A percentile compares a stretch with the other conserved stretches of the same genome.
These are phyloP conservation scores for Rhizopus delemar DNA, from an alignment of 371 early-diverging fungal genomes.

Conservation along the genomic window DNA sequence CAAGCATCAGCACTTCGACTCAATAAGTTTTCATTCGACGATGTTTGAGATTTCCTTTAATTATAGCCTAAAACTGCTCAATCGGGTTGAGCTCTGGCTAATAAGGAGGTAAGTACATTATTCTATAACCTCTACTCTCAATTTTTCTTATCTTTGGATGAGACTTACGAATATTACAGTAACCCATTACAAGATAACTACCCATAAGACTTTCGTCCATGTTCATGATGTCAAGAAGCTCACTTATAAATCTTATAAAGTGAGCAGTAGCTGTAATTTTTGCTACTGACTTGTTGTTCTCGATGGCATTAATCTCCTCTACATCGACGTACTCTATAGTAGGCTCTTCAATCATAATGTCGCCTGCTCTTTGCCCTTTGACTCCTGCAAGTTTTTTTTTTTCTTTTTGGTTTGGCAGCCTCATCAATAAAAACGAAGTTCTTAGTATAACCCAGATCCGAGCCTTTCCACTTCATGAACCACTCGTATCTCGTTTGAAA, in stretches of 20 bases:
- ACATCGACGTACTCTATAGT: constrained; percentile 15
- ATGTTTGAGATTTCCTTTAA: constrained; percentile 18
- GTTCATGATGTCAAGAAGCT: constrained; percentile 16
- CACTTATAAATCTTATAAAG: constrained; percentile 16
- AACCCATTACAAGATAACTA: constrained; percentile 14
- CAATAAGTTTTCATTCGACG: constrained; percentile 14
- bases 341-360: constrained; percentile 15
- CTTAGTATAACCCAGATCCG: constrained; percentile 10
- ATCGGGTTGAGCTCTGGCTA: constrained; percentile 16
- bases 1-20: constrained; percentile 11
- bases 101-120: constrained; percentile 12
- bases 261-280: constrained; percentile 17
- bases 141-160: constrained; percentile 15
- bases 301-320: background rate
- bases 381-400: constrained; percentile 11
- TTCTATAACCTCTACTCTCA: constrained; percentile 12
- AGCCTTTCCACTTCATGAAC: constrained; percentile 9
- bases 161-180: constrained; percentile 10
- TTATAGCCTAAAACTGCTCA: constrained; percentile 13
- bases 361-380: constrained; percentile 11
- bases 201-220: constrained; percentile 10
- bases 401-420: constrained; percentile 13
- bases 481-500: constrained; percentile 13
- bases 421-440: constrained; percentile 13
- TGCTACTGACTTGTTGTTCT: constrained; percentile 11